A percentile compares a stretch with the other conserved stretches of the same genome.
phyloP scores from a whole-genome alignment of 805 yeast genomes.

The Zygotorulaspora chibaensis region DNA sequence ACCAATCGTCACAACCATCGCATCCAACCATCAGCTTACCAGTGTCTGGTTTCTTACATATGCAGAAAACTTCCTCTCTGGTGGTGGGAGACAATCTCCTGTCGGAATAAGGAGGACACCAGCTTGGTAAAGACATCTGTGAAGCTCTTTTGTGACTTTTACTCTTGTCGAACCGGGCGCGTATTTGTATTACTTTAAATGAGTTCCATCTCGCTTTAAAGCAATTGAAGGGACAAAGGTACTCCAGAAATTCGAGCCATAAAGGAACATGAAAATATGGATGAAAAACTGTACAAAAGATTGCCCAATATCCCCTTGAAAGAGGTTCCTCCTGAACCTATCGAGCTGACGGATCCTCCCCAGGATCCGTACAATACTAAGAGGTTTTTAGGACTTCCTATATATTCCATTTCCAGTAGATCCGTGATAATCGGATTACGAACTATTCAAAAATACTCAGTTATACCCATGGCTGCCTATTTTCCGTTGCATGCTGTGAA shows the following conservation, averaged over 20 bases:
- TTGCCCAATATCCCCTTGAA: slow-evolving; percentile 9
- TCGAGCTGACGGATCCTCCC: slow-evolving; percentile 8
- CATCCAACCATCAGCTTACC: slow-evolving; percentile 90
- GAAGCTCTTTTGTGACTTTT: slow-evolving; percentile 1
- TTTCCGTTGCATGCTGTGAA: slow-evolving; percentile 28
- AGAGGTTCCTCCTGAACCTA: slow-evolving; percentile 23
- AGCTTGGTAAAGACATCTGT: slow-evolving; percentile 24
- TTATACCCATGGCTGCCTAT: slow-evolving; percentile 22
- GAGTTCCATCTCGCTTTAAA: background rate
- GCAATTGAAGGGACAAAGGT: background rate
- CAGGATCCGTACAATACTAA: slow-evolving; percentile 10
- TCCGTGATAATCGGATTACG: slow-evolving; percentile 12
- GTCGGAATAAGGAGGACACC: slow-evolving; percentile 32
- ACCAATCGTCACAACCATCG: slow-evolving; percentile 96
- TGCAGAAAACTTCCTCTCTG: slow-evolving; percentile 65
- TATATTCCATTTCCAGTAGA: slow-evolving; percentile 13
- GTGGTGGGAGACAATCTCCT: slow-evolving; percentile 22
- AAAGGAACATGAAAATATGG: background rate
- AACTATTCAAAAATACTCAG: slow-evolving; percentile 22
- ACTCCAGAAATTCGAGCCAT: background rate
- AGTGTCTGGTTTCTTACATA: slow-evolving; percentile 72
- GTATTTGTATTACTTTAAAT: background rate
- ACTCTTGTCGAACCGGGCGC: background rate
- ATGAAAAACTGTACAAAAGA: background rate
- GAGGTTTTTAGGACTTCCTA: slow-evolving; percentile 11